Evolutionary conservation across 768 basidiomycete genomes (phyloP).

Genomic region (Auricularia sp.): DNA sequence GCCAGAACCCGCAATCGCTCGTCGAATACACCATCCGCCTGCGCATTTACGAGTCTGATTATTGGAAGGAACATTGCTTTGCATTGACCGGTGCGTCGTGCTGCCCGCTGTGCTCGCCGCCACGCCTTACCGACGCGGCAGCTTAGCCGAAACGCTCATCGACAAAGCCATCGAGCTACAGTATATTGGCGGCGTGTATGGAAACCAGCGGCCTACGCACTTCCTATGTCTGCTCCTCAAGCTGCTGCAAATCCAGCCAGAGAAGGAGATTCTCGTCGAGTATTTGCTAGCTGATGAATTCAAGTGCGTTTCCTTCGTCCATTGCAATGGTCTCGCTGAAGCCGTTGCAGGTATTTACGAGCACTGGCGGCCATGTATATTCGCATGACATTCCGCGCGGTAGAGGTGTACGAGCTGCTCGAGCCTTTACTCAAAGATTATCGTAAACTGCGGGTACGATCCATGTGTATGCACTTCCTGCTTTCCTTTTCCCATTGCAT

Average conservation of each 20-base stretch:
- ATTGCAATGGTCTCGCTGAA: background rate
- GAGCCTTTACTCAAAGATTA: conserved; percentile 94
- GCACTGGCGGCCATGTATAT: conserved; percentile 91
- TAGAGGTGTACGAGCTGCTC: conserved; percentile 85
- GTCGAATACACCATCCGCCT: conserved; percentile 95
- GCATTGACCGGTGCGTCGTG: conserved; percentile 70
- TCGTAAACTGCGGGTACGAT: conserved; percentile 72
- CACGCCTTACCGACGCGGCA: conserved; percentile 6
- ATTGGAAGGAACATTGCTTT: conserved; percentile 99
- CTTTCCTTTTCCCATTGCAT: background rate
- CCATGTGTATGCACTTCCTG: conserved; percentile 45
- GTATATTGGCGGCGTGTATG: conserved; percentile 87
- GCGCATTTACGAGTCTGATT: conserved; percentile 88
- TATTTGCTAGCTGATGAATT: conserved; percentile 96
- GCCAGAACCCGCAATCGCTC: conserved; percentile 93
- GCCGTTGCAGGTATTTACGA: conserved; percentile 66
- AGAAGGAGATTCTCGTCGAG: conserved; percentile 93
- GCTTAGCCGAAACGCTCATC: conserved; percentile 78
- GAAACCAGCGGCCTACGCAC: conserved; percentile 89
- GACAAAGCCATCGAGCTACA: conserved; percentile 82
- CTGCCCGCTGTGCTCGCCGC: background rate
- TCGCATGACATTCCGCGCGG: conserved; percentile 84
- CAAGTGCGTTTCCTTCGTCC: conserved; percentile 57
- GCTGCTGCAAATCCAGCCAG: conserved; percentile 91
- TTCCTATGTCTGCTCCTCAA: conserved; percentile 90